Evolutionary conservation across 2,329 filamentous ascomycete species (phyloP).

Genomic region (Diatrype stigma): DNA sequence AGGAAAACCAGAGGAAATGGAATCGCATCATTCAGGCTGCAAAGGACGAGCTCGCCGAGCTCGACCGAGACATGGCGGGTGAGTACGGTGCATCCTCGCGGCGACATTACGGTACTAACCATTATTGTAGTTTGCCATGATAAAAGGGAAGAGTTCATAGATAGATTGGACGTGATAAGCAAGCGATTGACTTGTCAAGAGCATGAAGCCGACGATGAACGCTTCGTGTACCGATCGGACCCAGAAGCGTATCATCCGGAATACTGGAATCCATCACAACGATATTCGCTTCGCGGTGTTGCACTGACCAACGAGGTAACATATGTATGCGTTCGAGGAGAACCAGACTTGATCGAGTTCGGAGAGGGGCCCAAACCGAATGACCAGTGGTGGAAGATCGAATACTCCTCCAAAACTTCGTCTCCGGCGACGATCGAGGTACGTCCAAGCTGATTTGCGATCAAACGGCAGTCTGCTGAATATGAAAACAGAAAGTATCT

Average conservation of each 20-base stretch:
- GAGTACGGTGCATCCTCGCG: slow-evolving; percentile 11
- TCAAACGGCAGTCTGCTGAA: slow-evolving; percentile 12
- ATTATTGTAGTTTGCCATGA: slow-evolving; percentile 15
- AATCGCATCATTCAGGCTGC: slow-evolving; percentile 31
- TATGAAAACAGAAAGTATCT: slow-evolving; percentile 39
- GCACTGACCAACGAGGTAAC: slow-evolving; percentile 42
- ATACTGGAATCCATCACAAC: slow-evolving; percentile 35
- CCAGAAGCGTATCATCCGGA: slow-evolving; percentile 25
- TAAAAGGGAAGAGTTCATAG: slow-evolving; percentile 12
- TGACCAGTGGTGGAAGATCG: slow-evolving; percentile 56
- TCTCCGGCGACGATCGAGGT: slow-evolving; percentile 48
- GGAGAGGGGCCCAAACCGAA: slow-evolving; percentile 25
- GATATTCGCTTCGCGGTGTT: slow-evolving; percentile 49
- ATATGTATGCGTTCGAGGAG: slow-evolving; percentile 45
- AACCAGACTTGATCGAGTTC: slow-evolving; percentile 39
- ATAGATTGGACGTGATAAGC: slow-evolving; percentile 17
- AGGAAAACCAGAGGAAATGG: slow-evolving; percentile 24
- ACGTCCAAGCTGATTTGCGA: slow-evolving; percentile 12
- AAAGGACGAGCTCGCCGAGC: slow-evolving; percentile 29
- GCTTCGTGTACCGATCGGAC: slow-evolving; percentile 22
- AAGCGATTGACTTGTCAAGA: slow-evolving; percentile 29
- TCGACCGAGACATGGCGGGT: slow-evolving; percentile 32
- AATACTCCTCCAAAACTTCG: slow-evolving; percentile 34
- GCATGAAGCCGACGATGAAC: slow-evolving; percentile 24
- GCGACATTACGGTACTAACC: slow-evolving; percentile 4